These are phyloP conservation scores for Claviceps pazoutovae DNA, from an alignment of 2,329 filamentous ascomycete genomes.

Conservation along the genomic window DNA sequence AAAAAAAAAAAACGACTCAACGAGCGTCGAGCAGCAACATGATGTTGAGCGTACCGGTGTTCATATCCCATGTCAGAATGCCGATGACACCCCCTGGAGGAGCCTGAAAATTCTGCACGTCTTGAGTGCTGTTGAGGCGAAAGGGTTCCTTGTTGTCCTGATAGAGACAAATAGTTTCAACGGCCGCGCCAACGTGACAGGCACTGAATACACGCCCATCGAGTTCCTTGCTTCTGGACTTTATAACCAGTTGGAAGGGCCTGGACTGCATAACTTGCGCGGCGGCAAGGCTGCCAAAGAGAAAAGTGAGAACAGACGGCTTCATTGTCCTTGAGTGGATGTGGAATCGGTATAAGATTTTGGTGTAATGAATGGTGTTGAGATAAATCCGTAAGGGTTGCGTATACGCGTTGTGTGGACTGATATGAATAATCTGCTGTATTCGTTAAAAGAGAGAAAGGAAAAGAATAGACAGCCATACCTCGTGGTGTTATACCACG, in stretches of 20 bases:
- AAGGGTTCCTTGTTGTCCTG: not conserved
- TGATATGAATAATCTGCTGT: too few species aligned
- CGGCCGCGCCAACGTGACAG: not conserved
- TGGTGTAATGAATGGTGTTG: too few species aligned
- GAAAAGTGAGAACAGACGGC: not conserved
- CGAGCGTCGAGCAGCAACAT: not conserved
- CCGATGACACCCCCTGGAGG: not conserved
- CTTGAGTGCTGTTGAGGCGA: not conserved
- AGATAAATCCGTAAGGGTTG: too few species aligned
- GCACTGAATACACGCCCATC: not conserved
- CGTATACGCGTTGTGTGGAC: too few species aligned
- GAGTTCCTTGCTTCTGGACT: not conserved
- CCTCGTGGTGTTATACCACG: too few species aligned
- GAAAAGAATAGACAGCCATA: too few species aligned
- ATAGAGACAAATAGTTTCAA: not conserved
- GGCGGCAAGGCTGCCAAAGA: not conserved
- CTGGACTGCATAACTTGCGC: not conserved
- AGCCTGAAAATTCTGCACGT: not conserved
- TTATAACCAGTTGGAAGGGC: not conserved
- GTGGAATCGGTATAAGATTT: too few species aligned
- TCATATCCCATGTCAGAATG: not conserved
- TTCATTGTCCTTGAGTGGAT: not conserved
- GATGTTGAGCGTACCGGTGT: not conserved
- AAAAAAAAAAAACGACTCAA: too few species aligned
- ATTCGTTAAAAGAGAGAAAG: too few species aligned